phyloP scores from a whole-genome alignment of 2,329 filamentous ascomycete species.

The Ophiosphaerella korrae region DNA sequence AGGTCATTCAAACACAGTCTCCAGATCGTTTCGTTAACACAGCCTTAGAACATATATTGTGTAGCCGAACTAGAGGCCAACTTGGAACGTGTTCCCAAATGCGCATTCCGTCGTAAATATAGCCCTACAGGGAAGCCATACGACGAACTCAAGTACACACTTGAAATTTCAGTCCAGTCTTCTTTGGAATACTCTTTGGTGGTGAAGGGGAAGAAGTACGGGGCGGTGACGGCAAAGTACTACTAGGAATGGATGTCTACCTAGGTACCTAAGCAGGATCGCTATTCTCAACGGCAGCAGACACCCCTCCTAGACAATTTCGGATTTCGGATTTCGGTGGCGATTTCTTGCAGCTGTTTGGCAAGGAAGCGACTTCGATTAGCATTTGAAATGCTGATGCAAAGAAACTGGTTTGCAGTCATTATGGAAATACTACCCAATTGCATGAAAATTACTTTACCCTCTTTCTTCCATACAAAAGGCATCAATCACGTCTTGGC shows the following conservation, averaged over 20 bases:
- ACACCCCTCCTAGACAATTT: too few species aligned
- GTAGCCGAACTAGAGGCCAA: slow-evolving; percentile 15
- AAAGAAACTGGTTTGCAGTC: too few species aligned
- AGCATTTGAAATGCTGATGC: too few species aligned
- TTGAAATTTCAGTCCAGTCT: slow-evolving; percentile 24
- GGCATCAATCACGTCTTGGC: too few species aligned
- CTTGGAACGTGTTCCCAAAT: slow-evolving; percentile 12
- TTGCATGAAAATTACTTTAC: too few species aligned
- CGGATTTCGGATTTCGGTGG: too few species aligned
- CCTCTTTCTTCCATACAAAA: too few species aligned
- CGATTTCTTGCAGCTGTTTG: too few species aligned
- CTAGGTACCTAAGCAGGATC: too few species aligned
- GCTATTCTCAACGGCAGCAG: too few species aligned
- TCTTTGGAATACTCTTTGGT: slow-evolving; percentile 21
- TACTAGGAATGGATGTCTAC: background rate
- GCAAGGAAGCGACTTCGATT: too few species aligned
- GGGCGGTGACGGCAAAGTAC: slow-evolving; percentile 22
- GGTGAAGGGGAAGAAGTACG: slow-evolving; percentile 19
- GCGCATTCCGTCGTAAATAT: background rate
- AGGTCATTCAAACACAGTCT: background rate
- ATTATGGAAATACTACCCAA: too few species aligned
- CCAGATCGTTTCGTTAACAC: background rate
- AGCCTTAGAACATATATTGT: slow-evolving; percentile 9
- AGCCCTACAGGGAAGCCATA: slow-evolving; percentile 1
- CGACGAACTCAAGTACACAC: background rate